A percentile compares a stretch with the other conserved stretches of the same genome.
phyloP scores from a whole-genome alignment of 2,329 filamentous ascomycete genomes.

The Ophiocordyceps polyrhachis-furcata region DNA sequence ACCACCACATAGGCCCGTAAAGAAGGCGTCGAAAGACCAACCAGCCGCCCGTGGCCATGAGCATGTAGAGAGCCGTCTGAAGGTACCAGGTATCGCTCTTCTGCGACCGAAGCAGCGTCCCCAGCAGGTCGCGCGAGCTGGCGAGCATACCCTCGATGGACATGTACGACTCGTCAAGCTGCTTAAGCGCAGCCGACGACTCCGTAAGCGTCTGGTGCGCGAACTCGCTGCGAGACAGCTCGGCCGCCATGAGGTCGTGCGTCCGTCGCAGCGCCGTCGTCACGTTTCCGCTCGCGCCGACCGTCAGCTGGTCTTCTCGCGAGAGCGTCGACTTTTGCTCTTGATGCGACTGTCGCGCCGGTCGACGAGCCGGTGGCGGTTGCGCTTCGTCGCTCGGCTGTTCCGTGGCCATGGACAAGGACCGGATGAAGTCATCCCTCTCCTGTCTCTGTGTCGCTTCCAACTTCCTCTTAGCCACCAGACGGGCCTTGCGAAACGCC shows the following conservation, averaged over 20 bases:
- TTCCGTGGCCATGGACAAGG: slow-evolving; percentile 26
- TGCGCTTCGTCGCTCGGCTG: slow-evolving; percentile 2
- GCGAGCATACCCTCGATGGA: slow-evolving; percentile 60
- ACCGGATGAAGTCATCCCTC: slow-evolving; percentile 54
- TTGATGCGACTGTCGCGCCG: slow-evolving; percentile 9
- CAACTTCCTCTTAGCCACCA: slow-evolving; percentile 58
- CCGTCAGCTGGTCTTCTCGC: slow-evolving; percentile 52
- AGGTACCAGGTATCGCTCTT: slow-evolving; percentile 99
- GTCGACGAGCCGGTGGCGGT: slow-evolving; percentile 5
- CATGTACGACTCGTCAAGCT: slow-evolving; percentile 65
- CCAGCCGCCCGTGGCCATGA: slow-evolving; percentile 64
- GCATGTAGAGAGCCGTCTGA: slow-evolving; percentile 70
- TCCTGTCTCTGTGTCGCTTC: slow-evolving; percentile 58
- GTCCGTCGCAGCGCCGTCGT: slow-evolving; percentile 70
- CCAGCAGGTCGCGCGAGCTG: slow-evolving; percentile 56
- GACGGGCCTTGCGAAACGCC: slow-evolving; percentile 65
- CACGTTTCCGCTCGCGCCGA: slow-evolving; percentile 64
- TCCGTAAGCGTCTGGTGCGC: slow-evolving; percentile 76
- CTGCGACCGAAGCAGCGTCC: slow-evolving; percentile 64
- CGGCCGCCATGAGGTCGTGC: slow-evolving; percentile 68
- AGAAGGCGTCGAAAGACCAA: slow-evolving; percentile 67
- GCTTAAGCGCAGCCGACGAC: slow-evolving; percentile 63
- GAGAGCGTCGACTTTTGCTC: slow-evolving; percentile 21
- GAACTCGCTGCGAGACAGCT: slow-evolving; percentile 74
- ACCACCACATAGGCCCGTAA: slow-evolving; percentile 82